Percentiles rank a stretch among this genome's conserved stretches.
Evolutionary conservation across 352 stramenopile genomes (phyloP).

Genomic region (Phytopythium sindhum): DNA sequence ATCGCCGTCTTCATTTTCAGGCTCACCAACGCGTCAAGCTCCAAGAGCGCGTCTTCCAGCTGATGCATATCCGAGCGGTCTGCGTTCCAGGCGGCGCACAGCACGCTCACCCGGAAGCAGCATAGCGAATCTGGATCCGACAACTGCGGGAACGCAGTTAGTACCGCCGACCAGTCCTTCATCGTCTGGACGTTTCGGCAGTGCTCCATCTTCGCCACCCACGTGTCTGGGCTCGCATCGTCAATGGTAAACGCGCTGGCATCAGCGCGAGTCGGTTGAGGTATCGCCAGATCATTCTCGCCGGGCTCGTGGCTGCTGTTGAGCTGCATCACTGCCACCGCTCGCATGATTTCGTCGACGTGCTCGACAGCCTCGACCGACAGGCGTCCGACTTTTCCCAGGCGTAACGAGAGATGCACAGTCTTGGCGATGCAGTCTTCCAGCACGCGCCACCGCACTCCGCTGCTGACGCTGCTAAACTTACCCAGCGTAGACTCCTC

Average conservation of each 20-base stretch:
- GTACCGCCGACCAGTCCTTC: conserved; percentile 57
- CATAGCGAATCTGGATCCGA: conserved; percentile 49
- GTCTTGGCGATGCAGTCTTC: conserved; percentile 71
- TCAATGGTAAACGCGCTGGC: conserved; percentile 6
- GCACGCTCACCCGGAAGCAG: conserved; percentile 59
- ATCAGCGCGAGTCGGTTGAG: conserved; percentile 17
- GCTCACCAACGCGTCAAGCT: conserved; percentile 47
- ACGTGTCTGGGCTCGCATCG: conserved; percentile 35
- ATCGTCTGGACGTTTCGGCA: conserved; percentile 60
- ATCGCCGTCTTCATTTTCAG: conserved; percentile 53
- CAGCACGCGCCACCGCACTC: conserved; percentile 63
- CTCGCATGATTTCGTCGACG: conserved; percentile 73
- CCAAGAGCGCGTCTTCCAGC: conserved; percentile 64
- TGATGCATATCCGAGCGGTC: conserved; percentile 84
- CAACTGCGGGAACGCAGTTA: conserved; percentile 62
- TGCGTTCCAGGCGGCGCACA: conserved; percentile 78
- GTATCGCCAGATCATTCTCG: conserved; percentile 33
- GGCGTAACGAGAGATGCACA: conserved; percentile 66
- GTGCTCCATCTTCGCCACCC: conserved; percentile 62
- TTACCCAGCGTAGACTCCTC: conserved; percentile 78
- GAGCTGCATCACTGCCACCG: conserved; percentile 73
- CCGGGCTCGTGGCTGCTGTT: conserved; percentile 57
- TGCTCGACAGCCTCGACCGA: conserved; percentile 75
- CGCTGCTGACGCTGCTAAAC: conserved; percentile 50
- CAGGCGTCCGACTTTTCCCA: conserved; percentile 56